Percentiles rank a stretch among this genome's conserved stretches.
These are phyloP conservation scores for Didymosphaeria variabile DNA, from an alignment of 2,329 filamentous ascomycete species.

Conservation along the genomic window DNA sequence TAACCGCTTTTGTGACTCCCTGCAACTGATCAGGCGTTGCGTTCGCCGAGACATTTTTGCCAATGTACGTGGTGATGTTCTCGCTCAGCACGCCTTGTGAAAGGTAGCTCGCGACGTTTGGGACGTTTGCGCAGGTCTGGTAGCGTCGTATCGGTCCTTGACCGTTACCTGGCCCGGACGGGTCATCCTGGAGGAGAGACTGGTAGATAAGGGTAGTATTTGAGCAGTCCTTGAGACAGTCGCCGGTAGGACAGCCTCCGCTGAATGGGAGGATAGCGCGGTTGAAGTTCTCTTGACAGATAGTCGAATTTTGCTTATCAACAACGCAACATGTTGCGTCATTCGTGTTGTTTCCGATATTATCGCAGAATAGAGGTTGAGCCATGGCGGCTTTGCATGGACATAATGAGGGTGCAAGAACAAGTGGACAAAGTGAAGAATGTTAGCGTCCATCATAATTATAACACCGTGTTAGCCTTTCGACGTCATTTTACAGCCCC, in stretches of 20 bases:
- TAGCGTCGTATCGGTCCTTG: conserved; percentile 21
- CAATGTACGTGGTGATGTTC: conserved; percentile 15
- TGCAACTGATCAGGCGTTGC: conserved; percentile 12
- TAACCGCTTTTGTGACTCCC: conserved; percentile 22
- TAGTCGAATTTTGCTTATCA: conserved; percentile 2
- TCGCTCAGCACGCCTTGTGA: conserved; percentile 11
- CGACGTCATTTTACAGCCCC: neutral
- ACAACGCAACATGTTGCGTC: conserved; percentile 11
- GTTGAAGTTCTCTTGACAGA: conserved; percentile 14
- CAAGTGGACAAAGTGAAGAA: neutral
- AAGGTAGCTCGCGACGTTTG: conserved; percentile 22
- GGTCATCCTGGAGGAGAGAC: conserved; percentile 13
- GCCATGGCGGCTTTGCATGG: neutral
- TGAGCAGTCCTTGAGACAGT: conserved; percentile 16
- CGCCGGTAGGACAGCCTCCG: conserved; percentile 5
- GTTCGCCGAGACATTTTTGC: conserved; percentile 14
- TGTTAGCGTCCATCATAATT: neutral
- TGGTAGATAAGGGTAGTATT: conserved; percentile 18
- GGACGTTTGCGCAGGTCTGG: conserved; percentile 27
- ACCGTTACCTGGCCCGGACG: conserved; percentile 19
- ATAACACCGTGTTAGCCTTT: too few species aligned
- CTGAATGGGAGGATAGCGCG: neutral
- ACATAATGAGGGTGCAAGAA: neutral
- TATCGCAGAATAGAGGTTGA: conserved; percentile 13
- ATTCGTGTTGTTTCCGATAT: conserved; percentile 13